Percentiles rank a stretch among this genome's conserved stretches.
phyloP scores from a whole-genome alignment of 2,329 filamentous ascomycete species.

The Blastomyces silverae region DNA sequence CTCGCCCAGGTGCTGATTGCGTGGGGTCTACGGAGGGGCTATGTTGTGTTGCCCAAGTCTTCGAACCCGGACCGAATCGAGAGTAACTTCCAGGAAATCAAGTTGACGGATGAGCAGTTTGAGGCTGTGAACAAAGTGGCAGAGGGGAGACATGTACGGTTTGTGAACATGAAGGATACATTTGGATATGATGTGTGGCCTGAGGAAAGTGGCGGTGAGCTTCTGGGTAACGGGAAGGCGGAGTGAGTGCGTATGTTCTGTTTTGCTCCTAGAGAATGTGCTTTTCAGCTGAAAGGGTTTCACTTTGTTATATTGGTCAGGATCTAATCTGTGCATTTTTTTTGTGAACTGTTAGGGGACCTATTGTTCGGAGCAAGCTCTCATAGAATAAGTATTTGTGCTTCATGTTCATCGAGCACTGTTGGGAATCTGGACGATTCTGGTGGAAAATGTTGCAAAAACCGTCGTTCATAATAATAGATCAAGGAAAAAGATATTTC shows the following conservation, averaged over 20 bases:
- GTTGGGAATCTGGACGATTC: not conserved
- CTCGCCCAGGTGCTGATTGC: slow-evolving; percentile 57
- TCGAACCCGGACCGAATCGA: slow-evolving; percentile 59
- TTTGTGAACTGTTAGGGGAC: not conserved
- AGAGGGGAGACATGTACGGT: slow-evolving; percentile 59
- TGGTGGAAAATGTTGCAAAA: not conserved
- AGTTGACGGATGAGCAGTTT: slow-evolving; percentile 53
- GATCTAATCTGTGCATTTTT: not conserved
- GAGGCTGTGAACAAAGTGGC: slow-evolving; percentile 58
- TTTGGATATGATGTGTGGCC: slow-evolving; percentile 68
- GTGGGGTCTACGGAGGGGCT: slow-evolving; percentile 61
- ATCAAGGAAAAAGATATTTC: not conserved
- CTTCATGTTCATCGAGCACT: not conserved
- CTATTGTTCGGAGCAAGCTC: slow-evolving; percentile 4
- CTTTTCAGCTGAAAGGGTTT: not conserved
- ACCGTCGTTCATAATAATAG: not conserved
- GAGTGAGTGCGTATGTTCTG: not conserved
- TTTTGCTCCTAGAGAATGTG: not conserved
- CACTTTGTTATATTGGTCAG: not conserved
- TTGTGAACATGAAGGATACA: slow-evolving; percentile 77
- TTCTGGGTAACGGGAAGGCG: slow-evolving; percentile 27
- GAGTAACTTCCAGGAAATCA: slow-evolving; percentile 60
- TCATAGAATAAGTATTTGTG: not conserved
- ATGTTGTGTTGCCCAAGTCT: slow-evolving; percentile 64
- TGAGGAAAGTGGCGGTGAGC: slow-evolving; percentile 43